Evolutionary conservation across 75 land plant genomes (phyloP), one percentile per base, ranked within the genome.

Genomic region (Sequoia sempervirens): DNA sequence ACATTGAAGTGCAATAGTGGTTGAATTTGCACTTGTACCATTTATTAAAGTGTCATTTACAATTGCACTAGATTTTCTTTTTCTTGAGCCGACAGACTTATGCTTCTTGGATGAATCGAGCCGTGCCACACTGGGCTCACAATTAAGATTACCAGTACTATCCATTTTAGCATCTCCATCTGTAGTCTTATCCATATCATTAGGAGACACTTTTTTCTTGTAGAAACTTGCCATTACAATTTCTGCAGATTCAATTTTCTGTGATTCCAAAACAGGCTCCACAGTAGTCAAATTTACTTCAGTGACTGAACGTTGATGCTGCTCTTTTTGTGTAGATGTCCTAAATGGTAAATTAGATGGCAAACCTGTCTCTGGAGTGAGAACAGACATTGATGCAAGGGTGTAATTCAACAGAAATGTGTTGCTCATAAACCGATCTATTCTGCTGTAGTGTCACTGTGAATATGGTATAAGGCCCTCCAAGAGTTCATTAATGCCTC

Each of bases 401-500:
- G 91, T 91, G 87, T 93, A 97, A 83, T 95, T 97, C 91, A 93
- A 86, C 66, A 97, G 83, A 84, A 87, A 95, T 58, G 94, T 92
- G 89, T 91, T 92, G 81, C 93, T 89, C 72, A 88, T 82, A 23
- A 93, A 88, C 81, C 99, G 82, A 76, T 93, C 96, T 52, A 97
- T 87, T 81, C 97, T 88, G 90, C 91, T 95, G 50, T 85, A 94
- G 83, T 95, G 99, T 84, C 99, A 88, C 81, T 95, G 89, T 32
- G 97, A 87, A 81, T 97, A 94, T 18, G 99, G 94, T 23, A 92
- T 83, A 26, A 97, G 88, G 37, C 96, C 99, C 84, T 97, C 99
- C 53, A 97, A 91, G 41, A 97, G 86, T 83, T 97, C 97, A 56
- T 87, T 82, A 13, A 97, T 87, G 37, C 97, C 97, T 84, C 90